Percentiles rank a stretch among this genome's conserved stretches.
phyloP scores from a whole-genome alignment of 495 filamentous ascomycete genomes.

The Stereocaulon alpinum region DNA sequence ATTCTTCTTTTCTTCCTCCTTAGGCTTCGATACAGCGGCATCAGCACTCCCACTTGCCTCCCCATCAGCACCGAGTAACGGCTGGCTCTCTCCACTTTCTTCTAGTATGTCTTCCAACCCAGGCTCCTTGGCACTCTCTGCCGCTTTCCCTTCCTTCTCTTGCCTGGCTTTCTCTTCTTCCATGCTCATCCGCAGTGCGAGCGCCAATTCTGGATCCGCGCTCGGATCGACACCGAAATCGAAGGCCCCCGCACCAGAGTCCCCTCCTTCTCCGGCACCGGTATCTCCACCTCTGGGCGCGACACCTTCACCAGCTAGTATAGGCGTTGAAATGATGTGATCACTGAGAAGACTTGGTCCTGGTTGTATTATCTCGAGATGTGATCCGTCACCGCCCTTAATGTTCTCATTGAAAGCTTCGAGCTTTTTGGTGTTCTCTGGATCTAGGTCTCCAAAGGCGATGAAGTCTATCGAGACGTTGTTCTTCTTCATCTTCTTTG shows the following conservation, averaged over 20 bases:
- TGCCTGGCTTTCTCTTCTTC: constrained; percentile 93
- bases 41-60: constrained; percentile 53
- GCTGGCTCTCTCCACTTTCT: constrained; percentile 56
- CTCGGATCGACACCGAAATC: constrained; percentile 73
- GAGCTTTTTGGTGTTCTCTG: constrained; percentile 84
- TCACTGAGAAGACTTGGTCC: constrained; percentile 86
- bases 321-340: constrained; percentile 82
- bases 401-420: constrained; percentile 86
- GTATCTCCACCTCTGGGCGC: constrained; percentile 30
- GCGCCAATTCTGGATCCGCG: constrained; percentile 82
- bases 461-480: constrained; percentile 87
- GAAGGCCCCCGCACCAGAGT: constrained; percentile 50
- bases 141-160: constrained; percentile 71
- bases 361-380: constrained; percentile 83
- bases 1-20: constrained; percentile 46
- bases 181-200: constrained; percentile 94
- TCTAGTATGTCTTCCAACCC: constrained; percentile 74
- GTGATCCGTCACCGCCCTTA: constrained; percentile 78
- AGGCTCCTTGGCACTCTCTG: constrained; percentile 53
- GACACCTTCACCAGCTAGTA: constrained; percentile 68
- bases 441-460: constrained; percentile 83
- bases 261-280: constrained; percentile 39
- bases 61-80: constrained; percentile 54
- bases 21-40: constrained; percentile 20
- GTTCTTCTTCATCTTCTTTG: constrained; percentile 97